Conservation (phyloP, 2,329 filamentous ascomycete genomes). For the Cercospora sp. region DNA sequence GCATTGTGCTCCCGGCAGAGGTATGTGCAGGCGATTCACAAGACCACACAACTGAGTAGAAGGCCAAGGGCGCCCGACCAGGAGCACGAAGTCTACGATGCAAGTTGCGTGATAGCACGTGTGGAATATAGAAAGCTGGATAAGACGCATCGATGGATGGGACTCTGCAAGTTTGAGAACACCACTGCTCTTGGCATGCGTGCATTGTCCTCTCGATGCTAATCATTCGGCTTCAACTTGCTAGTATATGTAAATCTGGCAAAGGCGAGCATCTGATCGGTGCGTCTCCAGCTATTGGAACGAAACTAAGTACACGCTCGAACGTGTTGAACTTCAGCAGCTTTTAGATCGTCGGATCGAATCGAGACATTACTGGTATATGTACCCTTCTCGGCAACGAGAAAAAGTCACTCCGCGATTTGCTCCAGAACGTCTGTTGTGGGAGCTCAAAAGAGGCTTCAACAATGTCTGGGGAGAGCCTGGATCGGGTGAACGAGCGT, state of each 20-base stretch:
- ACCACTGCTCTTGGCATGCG: not conserved
- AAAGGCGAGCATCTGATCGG: not conserved
- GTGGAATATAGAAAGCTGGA: not conserved
- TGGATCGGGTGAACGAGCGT: not conserved
- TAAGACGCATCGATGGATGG: not conserved
- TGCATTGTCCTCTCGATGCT: not conserved
- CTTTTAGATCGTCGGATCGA: not conserved
- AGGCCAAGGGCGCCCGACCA: not conserved
- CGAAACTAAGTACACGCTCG: not conserved
- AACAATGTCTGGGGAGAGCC: not conserved
- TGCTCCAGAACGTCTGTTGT: not conserved
- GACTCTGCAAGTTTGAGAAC: not conserved
- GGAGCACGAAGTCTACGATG: not conserved
- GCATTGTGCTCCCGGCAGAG: no score
- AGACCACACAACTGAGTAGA: not conserved
- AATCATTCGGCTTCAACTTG: not conserved
- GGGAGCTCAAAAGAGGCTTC: not conserved
- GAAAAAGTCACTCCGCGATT: not conserved
- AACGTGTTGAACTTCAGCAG: not conserved
- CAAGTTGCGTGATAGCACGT: not conserved
- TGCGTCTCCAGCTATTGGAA: not conserved
- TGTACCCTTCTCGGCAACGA: not conserved
- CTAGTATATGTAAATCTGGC: not conserved
- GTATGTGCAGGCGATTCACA: no score
- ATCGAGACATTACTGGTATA: not conserved